Base-by-base conservation (phyloP, 2,329 filamentous ascomycete genomes). In the Penicillium sp. region DNA sequence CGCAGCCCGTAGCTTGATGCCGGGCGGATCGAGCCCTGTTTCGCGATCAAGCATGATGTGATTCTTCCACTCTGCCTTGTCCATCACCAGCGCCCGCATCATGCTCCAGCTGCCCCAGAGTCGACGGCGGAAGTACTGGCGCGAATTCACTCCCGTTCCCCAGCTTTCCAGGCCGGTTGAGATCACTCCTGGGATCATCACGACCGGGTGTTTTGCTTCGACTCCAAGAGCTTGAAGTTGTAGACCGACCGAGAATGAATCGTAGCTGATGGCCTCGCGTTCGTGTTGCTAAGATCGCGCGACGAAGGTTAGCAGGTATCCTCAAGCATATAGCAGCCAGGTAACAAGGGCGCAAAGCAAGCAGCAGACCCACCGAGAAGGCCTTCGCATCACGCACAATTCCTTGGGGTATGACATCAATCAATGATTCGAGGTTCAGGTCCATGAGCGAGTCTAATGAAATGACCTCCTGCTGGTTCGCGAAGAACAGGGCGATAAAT, bases 61-160 rank as follows among this genome's bases (percentile, higher is more conserved):
- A 69, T 82, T 88, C 81, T 97, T 99, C 95, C 95, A 99, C 37
- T 86, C 84, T 31, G 96, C 88, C 77, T 98, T 97, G 75, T 98
- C 95, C 70, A 96, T 78, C 1, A 99, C 91, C 65, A 99, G 79
- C 0, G 95, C 94, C 52, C 90, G 86, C 92, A 99, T 97, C 95
- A 99, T 99, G 64, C 87, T 96, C 95, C 96, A 99, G 67, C 92
- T 96, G 4, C 95, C 95, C 95, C 95, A 99, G 52, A 99, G 79
- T 55, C 95, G 84, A 79, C 96, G 96, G 63, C 95, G 85, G 76
- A 99, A 99, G 77, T 98, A 99, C 60, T 89, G 90, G 38, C 92
- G 86, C 7, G 93, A 96, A 43, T 83, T 81, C 71, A 93, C 90
- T 53, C 90, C 88, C 0, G 95, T 98, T 4, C 94, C 92, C 95